phyloP scores from a whole-genome alignment of 2,329 filamentous ascomycete genomes.

The Penicillium sclerotigenum region DNA sequence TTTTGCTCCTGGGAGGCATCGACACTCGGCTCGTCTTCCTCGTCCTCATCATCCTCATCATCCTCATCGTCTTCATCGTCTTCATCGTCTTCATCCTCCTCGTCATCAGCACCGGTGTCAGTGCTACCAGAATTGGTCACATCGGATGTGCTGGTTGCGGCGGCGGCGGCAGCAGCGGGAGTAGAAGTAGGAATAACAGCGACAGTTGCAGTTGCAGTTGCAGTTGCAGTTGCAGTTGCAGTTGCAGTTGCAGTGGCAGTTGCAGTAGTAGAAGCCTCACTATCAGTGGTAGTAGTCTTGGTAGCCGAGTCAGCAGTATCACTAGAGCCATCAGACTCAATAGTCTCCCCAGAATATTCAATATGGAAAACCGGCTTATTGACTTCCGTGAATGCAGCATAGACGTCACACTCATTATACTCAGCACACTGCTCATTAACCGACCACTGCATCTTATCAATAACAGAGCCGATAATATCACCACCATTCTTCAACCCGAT shows the following conservation, averaged over 20 bases:
- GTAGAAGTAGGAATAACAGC: background rate
- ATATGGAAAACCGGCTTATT: conserved; percentile 71
- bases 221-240: background rate
- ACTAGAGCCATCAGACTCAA: background rate
- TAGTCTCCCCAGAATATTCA: conserved; percentile 55
- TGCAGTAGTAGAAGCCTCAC: background rate
- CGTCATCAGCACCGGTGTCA: conserved; percentile 2
- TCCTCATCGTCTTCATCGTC: conserved; percentile 22
- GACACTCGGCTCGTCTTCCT: background rate
- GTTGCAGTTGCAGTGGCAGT: background rate
- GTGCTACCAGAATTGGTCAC: background rate
- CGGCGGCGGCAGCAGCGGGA: background rate
- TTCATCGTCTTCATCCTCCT: conserved; percentile 43
- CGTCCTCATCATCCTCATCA: background rate
- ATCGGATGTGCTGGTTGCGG: background rate
- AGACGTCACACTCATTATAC: conserved; percentile 59
- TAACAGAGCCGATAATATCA: conserved; percentile 54
- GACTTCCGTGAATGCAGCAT: conserved; percentile 56
- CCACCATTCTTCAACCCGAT: conserved; percentile 68
- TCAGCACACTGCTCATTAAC: conserved; percentile 69
- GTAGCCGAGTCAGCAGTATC: background rate
- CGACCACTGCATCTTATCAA: conserved; percentile 58
- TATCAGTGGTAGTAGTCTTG: background rate
- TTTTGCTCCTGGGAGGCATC: background rate
- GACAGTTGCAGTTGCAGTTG: too few species aligned